Evolutionary conservation across 2,329 filamentous ascomycete species (phyloP).

Genomic region (Colletotrichum sp.): DNA sequence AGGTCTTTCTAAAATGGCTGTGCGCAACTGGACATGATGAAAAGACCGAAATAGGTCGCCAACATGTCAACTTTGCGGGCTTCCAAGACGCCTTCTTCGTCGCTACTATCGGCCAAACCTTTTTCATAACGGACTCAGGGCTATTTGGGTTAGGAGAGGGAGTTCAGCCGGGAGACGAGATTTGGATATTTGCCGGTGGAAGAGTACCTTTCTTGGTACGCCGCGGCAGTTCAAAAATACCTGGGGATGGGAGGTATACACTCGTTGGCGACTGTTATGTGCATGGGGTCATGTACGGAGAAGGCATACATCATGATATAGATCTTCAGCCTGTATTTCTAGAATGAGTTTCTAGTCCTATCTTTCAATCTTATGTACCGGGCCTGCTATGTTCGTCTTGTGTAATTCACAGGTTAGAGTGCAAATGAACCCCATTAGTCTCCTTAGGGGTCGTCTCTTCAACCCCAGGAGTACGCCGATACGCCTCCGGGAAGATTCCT

Average conservation of each 20-base stretch:
- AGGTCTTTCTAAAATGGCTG: neutral
- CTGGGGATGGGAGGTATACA: neutral
- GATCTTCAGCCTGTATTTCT: neutral
- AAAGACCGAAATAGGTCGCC: neutral
- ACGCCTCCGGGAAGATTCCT: slow-evolving; percentile 32
- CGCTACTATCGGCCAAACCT: neutral
- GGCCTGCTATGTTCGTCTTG: neutral
- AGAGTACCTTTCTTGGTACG: neutral
- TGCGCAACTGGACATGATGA: neutral
- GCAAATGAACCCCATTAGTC: neutral
- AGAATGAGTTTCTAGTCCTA: neutral
- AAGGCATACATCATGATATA: neutral
- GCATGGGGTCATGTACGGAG: neutral
- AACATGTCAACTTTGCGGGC: neutral
- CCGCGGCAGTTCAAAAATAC: neutral
- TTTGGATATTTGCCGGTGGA: neutral
- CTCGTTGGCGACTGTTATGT: neutral
- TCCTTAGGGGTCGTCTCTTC: neutral
- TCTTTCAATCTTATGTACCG: neutral
- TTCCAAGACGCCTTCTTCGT: neutral
- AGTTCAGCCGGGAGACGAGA: neutral
- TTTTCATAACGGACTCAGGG: neutral
- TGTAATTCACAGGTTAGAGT: neutral
- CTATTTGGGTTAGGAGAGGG: neutral
- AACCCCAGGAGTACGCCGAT: neutral